Conservation (phyloP, 441 rosid genomes). For the Rhodomyrtus psidioides region DNA sequence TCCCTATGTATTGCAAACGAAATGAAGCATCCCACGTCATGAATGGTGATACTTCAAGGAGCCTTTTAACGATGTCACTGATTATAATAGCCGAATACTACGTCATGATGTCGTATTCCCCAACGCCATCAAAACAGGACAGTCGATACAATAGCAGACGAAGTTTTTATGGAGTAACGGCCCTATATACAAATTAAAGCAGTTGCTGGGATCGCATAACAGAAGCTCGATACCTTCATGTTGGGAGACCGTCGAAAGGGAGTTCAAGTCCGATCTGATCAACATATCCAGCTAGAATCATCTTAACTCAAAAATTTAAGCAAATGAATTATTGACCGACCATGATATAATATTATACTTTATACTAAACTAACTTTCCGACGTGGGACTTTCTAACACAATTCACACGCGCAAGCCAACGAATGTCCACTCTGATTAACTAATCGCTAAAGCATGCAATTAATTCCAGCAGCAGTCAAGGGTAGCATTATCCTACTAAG, state of each 20-base stretch:
- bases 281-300: too few species aligned
- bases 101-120: not conserved
- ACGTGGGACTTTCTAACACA: too few species aligned
- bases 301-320: too few species aligned
- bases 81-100: not conserved
- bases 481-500: not conserved
- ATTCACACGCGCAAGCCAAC: too few species aligned
- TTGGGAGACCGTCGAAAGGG: rapidly evolving
- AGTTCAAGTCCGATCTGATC: rapidly evolving
- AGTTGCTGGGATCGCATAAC: too few species aligned
- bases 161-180: not conserved
- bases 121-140: not conserved
- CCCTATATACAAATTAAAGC: too few species aligned
- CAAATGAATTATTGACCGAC: too few species aligned
- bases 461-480: not conserved
- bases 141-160: not conserved
- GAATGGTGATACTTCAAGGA: not conserved
- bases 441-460: not conserved
- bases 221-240: too few species aligned
- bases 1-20: not conserved
- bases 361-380: rapidly evolving
- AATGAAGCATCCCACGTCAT: not conserved
- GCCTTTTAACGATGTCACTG: not conserved
- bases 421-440: not conserved
- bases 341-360: too few species aligned